phyloP scores from a whole-genome alignment of 192 early-diverging fungal species.

The Cetraspora pellucida region DNA sequence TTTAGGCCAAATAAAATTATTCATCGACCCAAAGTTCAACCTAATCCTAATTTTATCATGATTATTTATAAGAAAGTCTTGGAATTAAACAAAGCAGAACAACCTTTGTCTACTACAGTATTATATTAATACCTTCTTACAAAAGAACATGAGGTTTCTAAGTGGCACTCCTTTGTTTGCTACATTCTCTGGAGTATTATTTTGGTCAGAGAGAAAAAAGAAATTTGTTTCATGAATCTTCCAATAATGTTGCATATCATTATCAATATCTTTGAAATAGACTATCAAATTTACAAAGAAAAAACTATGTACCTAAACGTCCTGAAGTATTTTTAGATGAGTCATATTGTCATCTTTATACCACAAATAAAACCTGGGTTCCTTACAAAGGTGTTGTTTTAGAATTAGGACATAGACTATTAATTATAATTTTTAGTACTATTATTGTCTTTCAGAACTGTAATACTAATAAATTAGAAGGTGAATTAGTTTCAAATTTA shows the following conservation, averaged over 20 bases:
- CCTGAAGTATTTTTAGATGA: slow-evolving; percentile 20
- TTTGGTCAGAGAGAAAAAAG: slow-evolving; percentile 19
- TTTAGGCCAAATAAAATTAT: no score
- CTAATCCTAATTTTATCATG: no score
- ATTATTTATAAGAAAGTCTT: no score
- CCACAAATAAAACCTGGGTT: slow-evolving; percentile 6
- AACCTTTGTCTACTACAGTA: no score
- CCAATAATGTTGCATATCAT: slow-evolving; percentile 18
- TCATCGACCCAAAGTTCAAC: no score
- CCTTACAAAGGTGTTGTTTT: slow-evolving; percentile 16
- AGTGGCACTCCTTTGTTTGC: no score
- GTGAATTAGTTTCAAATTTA: background rate
- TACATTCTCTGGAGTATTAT: slow-evolving; percentile 6
- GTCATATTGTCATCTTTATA: slow-evolving; percentile 21
- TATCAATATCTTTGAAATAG: background rate
- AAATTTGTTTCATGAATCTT: slow-evolving; percentile 15
- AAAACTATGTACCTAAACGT: slow-evolving; percentile 5
- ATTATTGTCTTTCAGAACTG: background rate
- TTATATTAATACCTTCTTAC: no score
- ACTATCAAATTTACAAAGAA: background rate
- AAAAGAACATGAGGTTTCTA: no score
- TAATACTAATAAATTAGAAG: background rate
- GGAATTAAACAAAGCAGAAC: no score
- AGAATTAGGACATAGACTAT: background rate
- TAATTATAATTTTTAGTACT: slow-evolving; percentile 14